A percentile compares a stretch with the other conserved stretches of the same genome.
Conservation (phyloP, 495 filamentous ascomycete species). For the Daldinia vernicosa region DNA sequence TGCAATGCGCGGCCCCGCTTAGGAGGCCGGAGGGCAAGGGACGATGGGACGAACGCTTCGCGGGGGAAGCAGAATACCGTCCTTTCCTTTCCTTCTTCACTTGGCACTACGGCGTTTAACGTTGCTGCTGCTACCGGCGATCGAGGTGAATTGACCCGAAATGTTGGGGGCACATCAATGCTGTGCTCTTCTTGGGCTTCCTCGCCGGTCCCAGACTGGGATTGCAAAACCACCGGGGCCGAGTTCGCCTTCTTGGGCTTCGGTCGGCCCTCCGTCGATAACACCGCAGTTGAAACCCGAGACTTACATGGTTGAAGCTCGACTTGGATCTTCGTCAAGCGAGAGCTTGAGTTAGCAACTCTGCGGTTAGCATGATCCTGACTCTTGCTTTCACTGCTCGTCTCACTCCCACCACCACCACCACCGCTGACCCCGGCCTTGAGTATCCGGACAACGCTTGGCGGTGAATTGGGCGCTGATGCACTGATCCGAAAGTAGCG, state of each 20-base stretch:
- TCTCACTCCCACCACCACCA: background rate
- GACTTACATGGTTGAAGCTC: slow-evolving; percentile 27
- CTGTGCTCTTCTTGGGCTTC: background rate
- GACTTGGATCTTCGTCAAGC: slow-evolving; percentile 31
- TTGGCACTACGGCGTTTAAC: background rate
- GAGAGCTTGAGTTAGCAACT: background rate
- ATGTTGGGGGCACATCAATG: background rate
- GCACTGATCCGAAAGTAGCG: slow-evolving; percentile 30
- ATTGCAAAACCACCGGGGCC: slow-evolving; percentile 24
- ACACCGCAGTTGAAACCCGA: background rate
- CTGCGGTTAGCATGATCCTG: slow-evolving; percentile 3
- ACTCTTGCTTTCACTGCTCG: background rate
- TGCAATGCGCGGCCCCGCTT: slow-evolving; percentile 68
- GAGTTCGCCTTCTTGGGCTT: slow-evolving; percentile 29
- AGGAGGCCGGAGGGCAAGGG: slow-evolving; percentile 34
- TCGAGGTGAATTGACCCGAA: background rate
- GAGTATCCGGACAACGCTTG: slow-evolving; percentile 22
- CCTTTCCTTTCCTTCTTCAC: background rate
- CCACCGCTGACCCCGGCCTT: slow-evolving; percentile 11
- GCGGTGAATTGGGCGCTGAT: slow-evolving; percentile 35
- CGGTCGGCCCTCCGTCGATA: slow-evolving; percentile 8
- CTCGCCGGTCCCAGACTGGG: background rate
- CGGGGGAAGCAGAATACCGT: slow-evolving; percentile 36
- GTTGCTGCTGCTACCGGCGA: background rate
- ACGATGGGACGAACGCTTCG: slow-evolving; percentile 6